phyloP scores from a whole-genome alignment of 257 asterid genomes.

The Catharanthus roseus region DNA sequence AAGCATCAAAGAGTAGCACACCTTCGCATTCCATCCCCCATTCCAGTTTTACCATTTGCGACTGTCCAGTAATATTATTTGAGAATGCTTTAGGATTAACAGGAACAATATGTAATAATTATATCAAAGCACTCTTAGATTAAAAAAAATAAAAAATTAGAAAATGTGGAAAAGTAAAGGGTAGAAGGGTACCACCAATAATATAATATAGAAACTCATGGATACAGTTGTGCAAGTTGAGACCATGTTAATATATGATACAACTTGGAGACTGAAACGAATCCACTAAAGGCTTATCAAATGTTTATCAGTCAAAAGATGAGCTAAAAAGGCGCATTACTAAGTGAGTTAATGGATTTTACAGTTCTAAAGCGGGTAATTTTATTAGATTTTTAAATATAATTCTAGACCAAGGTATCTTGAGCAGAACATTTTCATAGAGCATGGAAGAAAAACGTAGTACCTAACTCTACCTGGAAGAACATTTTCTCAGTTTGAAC shows the following conservation, averaged over 20 bases:
- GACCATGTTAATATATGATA: not conserved
- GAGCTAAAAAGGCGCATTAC: not conserved
- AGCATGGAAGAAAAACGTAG: too few relatives aligned
- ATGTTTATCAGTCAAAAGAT: too few relatives aligned
- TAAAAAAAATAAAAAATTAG: too few relatives aligned
- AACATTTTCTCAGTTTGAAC: too few relatives aligned
- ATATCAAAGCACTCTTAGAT: not conserved
- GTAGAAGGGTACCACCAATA: not conserved
- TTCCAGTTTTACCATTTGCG: conserved; percentile 90
- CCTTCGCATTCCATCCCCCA: conserved; percentile 99
- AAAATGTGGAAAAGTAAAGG: not conserved
- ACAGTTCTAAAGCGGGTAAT: not conserved
- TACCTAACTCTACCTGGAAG: too few relatives aligned
- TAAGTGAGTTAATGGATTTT: too few relatives aligned
- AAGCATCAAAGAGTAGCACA: conserved; percentile 11
- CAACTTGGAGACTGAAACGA: not conserved
- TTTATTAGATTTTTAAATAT: not conserved
- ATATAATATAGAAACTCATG: not conserved
- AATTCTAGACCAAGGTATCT: not conserved
- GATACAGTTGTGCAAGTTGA: too few relatives aligned
- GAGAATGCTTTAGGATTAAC: conserved; percentile 96
- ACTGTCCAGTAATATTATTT: conserved; percentile 94
- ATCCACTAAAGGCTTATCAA: not conserved
- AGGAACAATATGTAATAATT: conserved; percentile 63
- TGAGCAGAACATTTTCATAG: not conserved